A percentile compares a stretch with the other conserved stretches of the same genome.
phyloP scores from a whole-genome alignment of 352 stramenopile genomes.

The Thraustochytrium striatum region DNA sequence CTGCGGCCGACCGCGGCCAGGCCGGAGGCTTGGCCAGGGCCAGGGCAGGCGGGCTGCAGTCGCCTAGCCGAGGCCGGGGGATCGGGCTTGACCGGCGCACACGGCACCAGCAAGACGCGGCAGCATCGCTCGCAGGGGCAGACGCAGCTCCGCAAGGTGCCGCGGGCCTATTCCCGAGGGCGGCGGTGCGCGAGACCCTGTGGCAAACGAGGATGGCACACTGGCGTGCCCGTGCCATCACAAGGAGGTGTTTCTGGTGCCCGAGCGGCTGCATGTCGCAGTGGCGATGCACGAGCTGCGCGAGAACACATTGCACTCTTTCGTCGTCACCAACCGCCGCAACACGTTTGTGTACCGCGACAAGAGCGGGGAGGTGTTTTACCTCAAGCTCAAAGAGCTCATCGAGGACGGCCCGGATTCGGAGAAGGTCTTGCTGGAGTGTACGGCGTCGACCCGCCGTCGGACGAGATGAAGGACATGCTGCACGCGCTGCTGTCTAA shows the following conservation, averaged over 20 bases:
- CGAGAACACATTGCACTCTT: not conserved
- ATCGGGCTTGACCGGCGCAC: too few relatives aligned
- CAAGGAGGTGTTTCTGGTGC: constrained; percentile 5
- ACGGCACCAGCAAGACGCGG: too few relatives aligned
- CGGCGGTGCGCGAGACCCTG: not conserved
- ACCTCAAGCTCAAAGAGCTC: not conserved
- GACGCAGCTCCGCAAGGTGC: too few relatives aligned
- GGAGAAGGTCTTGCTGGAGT: not conserved
- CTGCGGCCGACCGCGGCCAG: too few relatives aligned
- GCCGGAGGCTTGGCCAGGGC: too few relatives aligned
- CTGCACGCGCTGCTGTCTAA: not conserved
- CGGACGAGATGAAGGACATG: not conserved
- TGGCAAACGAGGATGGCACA: not conserved
- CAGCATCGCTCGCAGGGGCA: too few relatives aligned
- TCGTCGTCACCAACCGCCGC: not conserved
- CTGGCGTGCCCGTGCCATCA: constrained; percentile 9
- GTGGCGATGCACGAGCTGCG: not conserved
- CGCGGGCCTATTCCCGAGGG: too few relatives aligned
- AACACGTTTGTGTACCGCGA: constrained; percentile 30
- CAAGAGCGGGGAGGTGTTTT: not conserved
- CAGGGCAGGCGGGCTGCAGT: too few relatives aligned
- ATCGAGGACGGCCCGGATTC: not conserved
- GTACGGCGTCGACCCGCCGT: constrained; percentile 20
- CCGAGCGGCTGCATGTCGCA: not conserved
- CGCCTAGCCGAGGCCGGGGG: too few relatives aligned